Evolutionary conservation across 129 eudicot species (phyloP).

Genomic region (Scalesia atractyloides): DNA sequence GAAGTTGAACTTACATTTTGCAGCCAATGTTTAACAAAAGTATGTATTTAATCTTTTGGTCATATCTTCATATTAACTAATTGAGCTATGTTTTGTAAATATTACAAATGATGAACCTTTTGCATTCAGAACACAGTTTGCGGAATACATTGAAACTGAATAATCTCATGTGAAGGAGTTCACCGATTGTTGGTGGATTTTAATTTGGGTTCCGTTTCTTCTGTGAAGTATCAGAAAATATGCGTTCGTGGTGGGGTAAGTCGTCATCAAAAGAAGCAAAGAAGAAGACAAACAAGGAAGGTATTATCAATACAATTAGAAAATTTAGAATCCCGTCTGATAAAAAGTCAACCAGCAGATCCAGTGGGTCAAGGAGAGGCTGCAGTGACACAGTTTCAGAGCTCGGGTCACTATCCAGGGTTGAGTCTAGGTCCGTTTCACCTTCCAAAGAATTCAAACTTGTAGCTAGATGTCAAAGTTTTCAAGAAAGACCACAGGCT

Average conservation of each 20-base stretch:
- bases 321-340: slow-evolving; percentile 71
- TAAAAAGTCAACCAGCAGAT: slow-evolving; percentile 58
- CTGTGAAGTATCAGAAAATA: slow-evolving; percentile 41
- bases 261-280: slow-evolving; percentile 86
- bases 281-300: slow-evolving; percentile 72
- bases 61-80: background rate
- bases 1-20: slow-evolving; percentile 5
- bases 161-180: slow-evolving; percentile 38
- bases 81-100: slow-evolving; percentile 12
- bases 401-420: slow-evolving; percentile 64
- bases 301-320: slow-evolving; percentile 69
- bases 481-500: slow-evolving; percentile 76
- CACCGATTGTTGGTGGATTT: slow-evolving; percentile 12
- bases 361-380: slow-evolving; percentile 56
- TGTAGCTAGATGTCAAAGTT: slow-evolving; percentile 92
- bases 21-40: background rate
- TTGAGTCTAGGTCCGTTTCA: slow-evolving; percentile 77
- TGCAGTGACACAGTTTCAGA: slow-evolving; percentile 67
- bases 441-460: slow-evolving; percentile 88
- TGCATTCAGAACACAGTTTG: slow-evolving; percentile 22
- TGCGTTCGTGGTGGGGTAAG: slow-evolving; percentile 95
- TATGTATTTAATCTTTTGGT: slow-evolving; percentile 6
- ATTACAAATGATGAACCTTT: slow-evolving; percentile 17
- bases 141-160: slow-evolving; percentile 14
- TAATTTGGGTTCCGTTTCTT: slow-evolving; percentile 9